A percentile compares a stretch with the other conserved stretches of the same genome.
Conservation (phyloP, 208 protist species). For the Crithidia mellificae region DNA sequence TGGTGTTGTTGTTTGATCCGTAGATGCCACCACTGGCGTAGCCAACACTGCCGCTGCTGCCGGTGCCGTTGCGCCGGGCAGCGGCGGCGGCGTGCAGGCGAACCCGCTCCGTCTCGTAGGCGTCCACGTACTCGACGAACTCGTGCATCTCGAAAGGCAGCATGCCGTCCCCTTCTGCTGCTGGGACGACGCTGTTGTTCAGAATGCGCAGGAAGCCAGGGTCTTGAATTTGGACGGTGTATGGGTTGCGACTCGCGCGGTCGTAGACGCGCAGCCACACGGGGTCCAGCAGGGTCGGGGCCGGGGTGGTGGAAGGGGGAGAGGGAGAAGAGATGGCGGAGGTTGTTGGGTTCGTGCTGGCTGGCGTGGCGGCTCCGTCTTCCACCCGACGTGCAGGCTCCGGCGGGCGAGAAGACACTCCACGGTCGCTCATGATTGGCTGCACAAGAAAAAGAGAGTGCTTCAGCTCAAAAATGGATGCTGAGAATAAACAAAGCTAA, state of each 20-base stretch:
- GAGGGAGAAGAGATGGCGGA: neutral
- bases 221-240: slow-evolving; percentile 28
- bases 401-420: slow-evolving; percentile 1
- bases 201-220: slow-evolving; percentile 25
- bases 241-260: slow-evolving; percentile 19
- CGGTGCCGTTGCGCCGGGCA: slow-evolving; percentile 16
- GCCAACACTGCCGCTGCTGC: slow-evolving; percentile 21
- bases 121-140: slow-evolving; percentile 30
- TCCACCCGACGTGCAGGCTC: neutral
- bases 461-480: too few relatives aligned
- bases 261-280: slow-evolving; percentile 34
- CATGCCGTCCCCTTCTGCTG: slow-evolving; percentile 23
- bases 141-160: slow-evolving; percentile 32
- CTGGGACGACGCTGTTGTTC: slow-evolving; percentile 22
- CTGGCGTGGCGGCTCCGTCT: neutral
- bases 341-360: too few relatives aligned
- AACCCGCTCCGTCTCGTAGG: slow-evolving; percentile 27
- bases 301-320: neutral
- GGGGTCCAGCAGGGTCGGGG: slow-evolving; percentile 8
- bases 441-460: neutral
- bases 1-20: too few relatives aligned
- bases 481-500: too few relatives aligned
- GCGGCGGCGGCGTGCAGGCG: slow-evolving; percentile 6
- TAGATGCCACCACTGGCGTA: slow-evolving; percentile 12
- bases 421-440: neutral